phyloP scores from a whole-genome alignment of 495 filamentous ascomycete species.

The Recurvomyces mirabilis region DNA sequence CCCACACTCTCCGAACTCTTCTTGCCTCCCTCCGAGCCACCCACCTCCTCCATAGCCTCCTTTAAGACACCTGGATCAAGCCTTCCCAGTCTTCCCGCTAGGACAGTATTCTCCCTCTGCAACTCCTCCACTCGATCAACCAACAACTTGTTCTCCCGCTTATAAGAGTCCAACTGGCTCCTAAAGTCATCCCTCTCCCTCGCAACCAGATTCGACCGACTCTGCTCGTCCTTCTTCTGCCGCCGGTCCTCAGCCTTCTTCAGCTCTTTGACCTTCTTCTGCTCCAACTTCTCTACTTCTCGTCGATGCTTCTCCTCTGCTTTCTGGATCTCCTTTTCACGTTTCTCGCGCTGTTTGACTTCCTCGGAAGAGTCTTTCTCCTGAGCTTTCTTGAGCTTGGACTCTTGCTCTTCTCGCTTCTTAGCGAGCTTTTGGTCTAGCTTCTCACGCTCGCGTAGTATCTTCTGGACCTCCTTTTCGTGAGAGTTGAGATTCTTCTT shows the following conservation, averaged over 20 bases:
- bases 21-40: slow-evolving; percentile 2
- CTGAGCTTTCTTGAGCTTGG: slow-evolving; percentile 38
- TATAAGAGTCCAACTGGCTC: slow-evolving; percentile 22
- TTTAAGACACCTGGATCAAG: slow-evolving; percentile 21
- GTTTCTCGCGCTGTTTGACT: slow-evolving; percentile 46
- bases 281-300: slow-evolving; percentile 52
- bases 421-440: slow-evolving; percentile 56
- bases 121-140: slow-evolving; percentile 30
- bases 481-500: slow-evolving; percentile 35
- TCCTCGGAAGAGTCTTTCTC: slow-evolving; percentile 26
- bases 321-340: slow-evolving; percentile 47
- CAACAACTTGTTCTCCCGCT: slow-evolving; percentile 29
- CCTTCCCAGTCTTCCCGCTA: slow-evolving; percentile 43
- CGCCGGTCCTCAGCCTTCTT: slow-evolving; percentile 27
- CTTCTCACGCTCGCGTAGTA: slow-evolving; percentile 57
- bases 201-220: slow-evolving; percentile 17
- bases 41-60: slow-evolving; percentile 6
- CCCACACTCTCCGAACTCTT: slow-evolving; percentile 4
- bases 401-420: slow-evolving; percentile 35
- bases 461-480: slow-evolving; percentile 64
- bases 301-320: slow-evolving; percentile 53
- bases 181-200: slow-evolving; percentile 32
- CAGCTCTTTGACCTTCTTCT: slow-evolving; percentile 36
- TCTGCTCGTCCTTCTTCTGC: slow-evolving; percentile 29
- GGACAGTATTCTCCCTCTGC: slow-evolving; percentile 35